These are phyloP conservation scores for Mariannaea elegans DNA, from an alignment of 2,329 filamentous ascomycete genomes.

Conservation along the genomic window DNA sequence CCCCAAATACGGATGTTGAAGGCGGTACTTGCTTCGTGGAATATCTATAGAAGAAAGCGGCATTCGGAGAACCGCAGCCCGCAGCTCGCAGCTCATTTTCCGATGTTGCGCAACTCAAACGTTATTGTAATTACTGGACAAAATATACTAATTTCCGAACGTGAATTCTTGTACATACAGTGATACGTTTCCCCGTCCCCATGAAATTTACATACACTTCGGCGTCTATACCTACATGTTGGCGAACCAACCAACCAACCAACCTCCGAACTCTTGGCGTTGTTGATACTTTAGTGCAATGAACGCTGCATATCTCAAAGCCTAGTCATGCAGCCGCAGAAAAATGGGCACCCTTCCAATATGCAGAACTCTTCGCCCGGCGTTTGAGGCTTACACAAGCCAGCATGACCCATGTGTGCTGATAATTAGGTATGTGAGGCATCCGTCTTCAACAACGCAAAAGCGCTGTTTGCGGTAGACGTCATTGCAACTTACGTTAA, in stretches of 20 bases:
- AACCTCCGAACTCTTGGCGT: background rate
- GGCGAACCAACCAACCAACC: conserved; percentile 9
- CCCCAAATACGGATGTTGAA: conserved; percentile 2
- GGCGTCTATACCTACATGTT: background rate
- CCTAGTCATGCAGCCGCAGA: conserved; percentile 14
- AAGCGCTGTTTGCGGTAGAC: background rate
- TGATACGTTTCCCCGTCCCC: background rate
- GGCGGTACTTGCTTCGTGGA: background rate
- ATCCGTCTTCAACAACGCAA: background rate
- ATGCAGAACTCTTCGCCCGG: background rate
- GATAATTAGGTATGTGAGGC: background rate
- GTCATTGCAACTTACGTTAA: background rate
- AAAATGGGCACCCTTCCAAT: conserved; percentile 10
- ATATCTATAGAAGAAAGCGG: background rate
- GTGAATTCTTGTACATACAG: background rate
- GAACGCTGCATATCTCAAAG: conserved; percentile 9
- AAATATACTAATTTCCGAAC: background rate
- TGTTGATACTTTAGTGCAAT: conserved; percentile 5
- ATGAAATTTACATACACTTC: no score
- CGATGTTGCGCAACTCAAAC: background rate
- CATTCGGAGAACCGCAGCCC: background rate
- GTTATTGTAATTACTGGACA: background rate
- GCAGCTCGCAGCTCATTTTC: conserved; percentile 2
- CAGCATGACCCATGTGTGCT: background rate
- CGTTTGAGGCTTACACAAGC: conserved; percentile 1